A percentile compares a stretch with the other conserved stretches of the same genome.
phyloP scores from a whole-genome alignment of 2,329 filamentous ascomycete species.

The Aspergillus puulaauensis region DNA sequence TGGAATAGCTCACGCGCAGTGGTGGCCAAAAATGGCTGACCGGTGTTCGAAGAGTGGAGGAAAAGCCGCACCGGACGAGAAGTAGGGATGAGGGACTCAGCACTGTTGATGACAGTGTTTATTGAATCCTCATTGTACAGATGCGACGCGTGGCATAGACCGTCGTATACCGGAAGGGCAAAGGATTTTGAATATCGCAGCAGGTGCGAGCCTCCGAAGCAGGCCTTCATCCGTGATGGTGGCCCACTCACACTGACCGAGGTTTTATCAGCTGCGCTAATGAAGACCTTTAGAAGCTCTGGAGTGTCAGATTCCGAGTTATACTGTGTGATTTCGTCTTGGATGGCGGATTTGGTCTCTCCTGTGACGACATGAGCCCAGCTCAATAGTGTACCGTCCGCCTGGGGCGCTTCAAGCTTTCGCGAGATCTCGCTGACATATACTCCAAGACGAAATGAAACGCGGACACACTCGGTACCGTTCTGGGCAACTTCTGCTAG shows the following conservation, averaged over 20 bases:
- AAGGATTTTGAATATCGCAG: conserved; percentile 19
- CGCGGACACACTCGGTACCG: conserved; percentile 45
- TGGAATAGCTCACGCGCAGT: conserved; percentile 10
- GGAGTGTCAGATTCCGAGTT: conserved; percentile 11
- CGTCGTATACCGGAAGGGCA: conserved; percentile 22
- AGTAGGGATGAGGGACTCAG: conserved; percentile 2
- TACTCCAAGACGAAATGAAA: conserved; percentile 48
- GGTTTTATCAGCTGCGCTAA: conserved; percentile 19
- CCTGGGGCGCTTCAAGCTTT: conserved; percentile 40
- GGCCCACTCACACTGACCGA: conserved; percentile 26
- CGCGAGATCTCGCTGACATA: conserved; percentile 8
- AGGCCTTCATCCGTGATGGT: conserved; percentile 19
- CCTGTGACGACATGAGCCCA: conserved; percentile 14
- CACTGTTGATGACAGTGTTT: not conserved
- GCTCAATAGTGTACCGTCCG: conserved; percentile 11
- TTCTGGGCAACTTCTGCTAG: conserved; percentile 41
- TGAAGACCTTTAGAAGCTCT: conserved; percentile 19
- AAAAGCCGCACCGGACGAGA: not conserved
- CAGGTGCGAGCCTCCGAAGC: conserved; percentile 14
- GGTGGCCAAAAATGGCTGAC: conserved; percentile 7
- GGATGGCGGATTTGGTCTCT: conserved; percentile 7
- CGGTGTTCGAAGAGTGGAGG: conserved; percentile 12
- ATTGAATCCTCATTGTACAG: conserved; percentile 39
- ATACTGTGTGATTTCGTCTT: conserved; percentile 7
- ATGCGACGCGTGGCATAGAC: conserved; percentile 39